A percentile compares a stretch with the other conserved stretches of the same genome.
Evolutionary conservation across 2,329 filamentous ascomycete species (phyloP).

Genomic region (Xylariaceae sp.): DNA sequence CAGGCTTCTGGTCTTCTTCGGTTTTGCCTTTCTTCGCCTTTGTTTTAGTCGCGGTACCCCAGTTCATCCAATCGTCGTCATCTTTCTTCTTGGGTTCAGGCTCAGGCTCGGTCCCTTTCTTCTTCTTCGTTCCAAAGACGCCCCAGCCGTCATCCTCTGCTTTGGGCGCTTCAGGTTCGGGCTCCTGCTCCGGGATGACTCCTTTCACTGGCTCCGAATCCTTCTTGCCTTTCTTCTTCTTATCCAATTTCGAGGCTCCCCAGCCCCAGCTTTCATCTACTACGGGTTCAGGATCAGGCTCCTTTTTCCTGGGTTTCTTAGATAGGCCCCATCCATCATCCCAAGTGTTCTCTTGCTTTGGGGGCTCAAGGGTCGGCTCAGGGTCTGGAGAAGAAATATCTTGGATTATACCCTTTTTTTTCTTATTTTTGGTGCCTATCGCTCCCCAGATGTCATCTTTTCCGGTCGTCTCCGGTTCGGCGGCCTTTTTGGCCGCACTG

Average conservation of each 20-base stretch:
- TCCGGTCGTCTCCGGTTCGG: slow-evolving; percentile 27
- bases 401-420: slow-evolving; percentile 30
- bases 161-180: slow-evolving; percentile 6
- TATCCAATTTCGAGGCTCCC: slow-evolving; percentile 24
- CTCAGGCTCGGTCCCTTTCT: slow-evolving; percentile 11
- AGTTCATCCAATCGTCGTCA: slow-evolving; percentile 30
- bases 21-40: slow-evolving; percentile 32
- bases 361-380: slow-evolving; percentile 10
- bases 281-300: slow-evolving; percentile 22
- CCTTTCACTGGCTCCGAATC: slow-evolving; percentile 29
- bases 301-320: slow-evolving; percentile 23
- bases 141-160: slow-evolving; percentile 32
- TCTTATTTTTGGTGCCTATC: slow-evolving; percentile 27
- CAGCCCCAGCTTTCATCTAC: slow-evolving; percentile 21
- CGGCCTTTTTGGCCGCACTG: slow-evolving; percentile 27
- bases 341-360: slow-evolving; percentile 16
- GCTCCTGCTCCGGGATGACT: slow-evolving; percentile 20
- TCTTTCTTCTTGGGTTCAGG: slow-evolving; percentile 2
- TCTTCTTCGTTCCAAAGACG: slow-evolving; percentile 23
- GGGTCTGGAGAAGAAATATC: slow-evolving; percentile 13
- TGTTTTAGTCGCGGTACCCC: slow-evolving; percentile 22
- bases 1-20: slow-evolving; percentile 38
- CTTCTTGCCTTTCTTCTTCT: slow-evolving; percentile 30
- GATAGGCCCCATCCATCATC: slow-evolving; percentile 11
- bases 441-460: slow-evolving; percentile 33